Conservation (phyloP, 2,329 filamentous ascomycete genomes). For the Eutypella sp. region DNA sequence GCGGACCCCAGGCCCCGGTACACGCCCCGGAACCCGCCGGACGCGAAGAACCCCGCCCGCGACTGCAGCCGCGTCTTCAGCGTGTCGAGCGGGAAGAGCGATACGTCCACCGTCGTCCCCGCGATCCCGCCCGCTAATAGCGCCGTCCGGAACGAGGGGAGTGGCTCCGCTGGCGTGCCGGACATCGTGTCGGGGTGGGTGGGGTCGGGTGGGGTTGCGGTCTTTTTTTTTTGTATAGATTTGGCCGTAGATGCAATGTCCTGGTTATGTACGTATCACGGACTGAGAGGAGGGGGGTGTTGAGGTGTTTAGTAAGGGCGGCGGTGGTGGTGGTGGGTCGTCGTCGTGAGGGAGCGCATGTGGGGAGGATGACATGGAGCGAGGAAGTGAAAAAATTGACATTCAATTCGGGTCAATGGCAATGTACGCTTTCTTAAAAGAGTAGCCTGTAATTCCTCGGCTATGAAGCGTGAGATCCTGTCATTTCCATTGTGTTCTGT, state of each 20-base stretch:
- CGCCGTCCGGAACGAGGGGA: conserved; percentile 51
- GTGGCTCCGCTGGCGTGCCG: conserved; percentile 17
- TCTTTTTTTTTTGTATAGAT: not conserved
- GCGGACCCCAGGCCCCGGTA: conserved; percentile 90
- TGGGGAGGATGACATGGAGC: too few relatives aligned
- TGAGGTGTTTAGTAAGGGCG: too few relatives aligned
- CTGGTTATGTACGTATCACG: too few relatives aligned
- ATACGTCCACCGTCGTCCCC: conserved; percentile 93
- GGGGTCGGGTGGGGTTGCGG: not conserved
- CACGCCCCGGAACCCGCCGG: conserved; percentile 84
- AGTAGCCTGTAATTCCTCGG: too few relatives aligned
- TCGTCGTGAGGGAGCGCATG: too few relatives aligned
- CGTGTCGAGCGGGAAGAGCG: conserved; percentile 96
- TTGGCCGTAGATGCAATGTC: not conserved
- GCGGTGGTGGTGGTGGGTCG: too few relatives aligned
- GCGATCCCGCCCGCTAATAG: conserved; percentile 82
- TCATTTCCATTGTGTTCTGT: too few relatives aligned
- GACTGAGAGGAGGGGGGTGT: too few relatives aligned
- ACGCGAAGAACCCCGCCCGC: conserved; percentile 67
- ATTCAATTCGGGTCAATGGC: too few relatives aligned
- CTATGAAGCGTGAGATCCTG: too few relatives aligned
- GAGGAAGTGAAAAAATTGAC: too few relatives aligned
- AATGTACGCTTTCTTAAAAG: too few relatives aligned
- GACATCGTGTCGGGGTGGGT: not conserved
- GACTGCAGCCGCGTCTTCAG: conserved; percentile 97